Evolutionary conservation across 495 filamentous ascomycete genomes (phyloP), one percentile per base, ranked within the genome.

Genomic region (Aspergillus sparsus): DNA sequence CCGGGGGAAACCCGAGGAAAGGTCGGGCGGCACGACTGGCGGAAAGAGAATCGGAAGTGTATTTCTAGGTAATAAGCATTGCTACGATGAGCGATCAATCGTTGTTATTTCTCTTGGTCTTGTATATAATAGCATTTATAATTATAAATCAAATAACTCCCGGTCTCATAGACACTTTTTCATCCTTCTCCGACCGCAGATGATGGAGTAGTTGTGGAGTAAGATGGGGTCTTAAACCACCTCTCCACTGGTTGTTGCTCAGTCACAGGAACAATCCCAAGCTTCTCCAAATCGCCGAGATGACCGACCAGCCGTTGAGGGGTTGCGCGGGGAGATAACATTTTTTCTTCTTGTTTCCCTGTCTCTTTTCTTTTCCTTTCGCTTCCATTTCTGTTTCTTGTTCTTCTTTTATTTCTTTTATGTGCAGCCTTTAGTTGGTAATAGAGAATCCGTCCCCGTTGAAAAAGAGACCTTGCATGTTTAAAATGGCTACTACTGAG

Each of bases 401-500:
- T 7, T n/a, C 34, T 51, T 34, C 49, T 34, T 6, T 51, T 32
- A 33, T 33, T 33, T 34, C 11, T 15, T 13, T 33, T 31, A 5
- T 34, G 5, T 31, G 32, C 21, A 32, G 8, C 10, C 49, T 12
- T 12, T 31, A 12, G 18, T 41, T 31, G 13, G 18, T 18, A 1
- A 47, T 21, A 47, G n/a, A 2, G n/a, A 27, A 35, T 33, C 21
- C 32, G 10, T 53, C 36, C 16, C 16, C 6, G 8, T 2, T 27
- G 21, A 5, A 6, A 4, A 18, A 51, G 46, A 13, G 34, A 50
- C 39, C 13, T 18, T 34, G 15, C 21, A 51, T 21, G 11, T 16
- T 47, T 57, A 65, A 18, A 13, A 78, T 78, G 74, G 63, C 70
- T 31, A 27, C 21, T 27, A 27, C 21, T 27, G 67, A 61, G 6